phyloP scores from a whole-genome alignment of 2,329 filamentous ascomycete species.

The Metarhizium brunneum region DNA sequence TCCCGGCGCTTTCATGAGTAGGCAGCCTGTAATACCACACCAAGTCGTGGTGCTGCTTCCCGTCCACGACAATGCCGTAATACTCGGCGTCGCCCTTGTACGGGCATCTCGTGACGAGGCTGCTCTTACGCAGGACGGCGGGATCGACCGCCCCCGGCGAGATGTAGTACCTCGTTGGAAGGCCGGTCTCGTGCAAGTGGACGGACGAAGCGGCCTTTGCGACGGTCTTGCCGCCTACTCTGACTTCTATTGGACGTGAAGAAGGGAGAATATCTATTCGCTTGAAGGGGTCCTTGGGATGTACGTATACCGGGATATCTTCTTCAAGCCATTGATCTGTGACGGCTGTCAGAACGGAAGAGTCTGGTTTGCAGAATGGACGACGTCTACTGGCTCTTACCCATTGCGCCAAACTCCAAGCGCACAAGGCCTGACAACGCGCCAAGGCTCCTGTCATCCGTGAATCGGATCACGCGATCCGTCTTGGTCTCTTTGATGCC shows the following conservation, averaged over 20 bases:
- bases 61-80: constrained; percentile 42
- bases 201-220: constrained; percentile 35
- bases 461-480: constrained; percentile 29
- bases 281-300: constrained; percentile 60
- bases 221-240: constrained; percentile 34
- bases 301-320: constrained; percentile 47
- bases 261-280: constrained; percentile 53
- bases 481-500: constrained; percentile 16
- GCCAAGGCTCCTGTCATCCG: constrained; percentile 25
- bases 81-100: constrained; percentile 61
- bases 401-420: constrained; percentile 25
- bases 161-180: constrained; percentile 51
- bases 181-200: constrained; percentile 51
- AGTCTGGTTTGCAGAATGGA: too few species aligned
- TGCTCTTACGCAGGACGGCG: constrained; percentile 36
- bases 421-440: constrained; percentile 22
- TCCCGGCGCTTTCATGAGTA: constrained; percentile 42
- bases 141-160: constrained; percentile 40
- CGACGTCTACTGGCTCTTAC: constrained; percentile 9
- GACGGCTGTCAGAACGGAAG: neutral
- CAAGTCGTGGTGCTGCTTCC: constrained; percentile 35
- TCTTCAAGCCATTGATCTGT: constrained; percentile 41
- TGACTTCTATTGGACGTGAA: constrained; percentile 40
- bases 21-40: constrained; percentile 56
- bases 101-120: constrained; percentile 48